These are phyloP conservation scores for Pholiota conissans DNA, from an alignment of 768 basidiomycete species.

Conservation along the genomic window DNA sequence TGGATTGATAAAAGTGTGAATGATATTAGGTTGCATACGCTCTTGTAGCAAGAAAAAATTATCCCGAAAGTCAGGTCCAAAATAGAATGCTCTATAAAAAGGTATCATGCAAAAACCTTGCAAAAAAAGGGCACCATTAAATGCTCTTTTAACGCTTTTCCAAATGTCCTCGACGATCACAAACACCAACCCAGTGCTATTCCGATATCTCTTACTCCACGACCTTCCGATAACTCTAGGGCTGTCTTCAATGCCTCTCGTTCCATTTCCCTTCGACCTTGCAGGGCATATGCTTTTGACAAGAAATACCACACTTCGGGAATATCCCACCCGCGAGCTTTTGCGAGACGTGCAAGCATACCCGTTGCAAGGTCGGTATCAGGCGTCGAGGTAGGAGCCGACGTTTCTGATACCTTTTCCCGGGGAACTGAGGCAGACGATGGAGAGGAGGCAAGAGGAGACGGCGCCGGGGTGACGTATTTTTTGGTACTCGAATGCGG, in stretches of 20 bases:
- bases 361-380: conserved; percentile 83
- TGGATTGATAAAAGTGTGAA: no score
- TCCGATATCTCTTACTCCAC: conserved; percentile 64
- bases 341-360: conserved; percentile 73
- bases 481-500: conserved; percentile 4
- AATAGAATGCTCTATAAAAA: no score
- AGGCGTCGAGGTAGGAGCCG: conserved; percentile 13
- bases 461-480: neutral
- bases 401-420: neutral
- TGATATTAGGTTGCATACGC: no score
- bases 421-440: conserved; percentile 3
- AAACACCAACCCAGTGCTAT: conserved; percentile 71
- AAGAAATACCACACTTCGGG: conserved; percentile 96
- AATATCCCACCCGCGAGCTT: conserved; percentile 84
- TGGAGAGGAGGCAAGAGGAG: neutral
- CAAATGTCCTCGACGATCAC: conserved; percentile 15
- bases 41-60: no score
- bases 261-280: conserved; percentile 69
- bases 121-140: no score
- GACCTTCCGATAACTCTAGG: conserved; percentile 57
- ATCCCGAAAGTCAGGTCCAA: no score
- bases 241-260: conserved; percentile 75
- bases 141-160: no score
- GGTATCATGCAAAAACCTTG: no score
- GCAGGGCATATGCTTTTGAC: conserved; percentile 76